A percentile compares a stretch with the other conserved stretches of the same genome.
These are phyloP conservation scores for Talaromyces liani DNA, from an alignment of 495 filamentous ascomycete species.

Conservation along the genomic window DNA sequence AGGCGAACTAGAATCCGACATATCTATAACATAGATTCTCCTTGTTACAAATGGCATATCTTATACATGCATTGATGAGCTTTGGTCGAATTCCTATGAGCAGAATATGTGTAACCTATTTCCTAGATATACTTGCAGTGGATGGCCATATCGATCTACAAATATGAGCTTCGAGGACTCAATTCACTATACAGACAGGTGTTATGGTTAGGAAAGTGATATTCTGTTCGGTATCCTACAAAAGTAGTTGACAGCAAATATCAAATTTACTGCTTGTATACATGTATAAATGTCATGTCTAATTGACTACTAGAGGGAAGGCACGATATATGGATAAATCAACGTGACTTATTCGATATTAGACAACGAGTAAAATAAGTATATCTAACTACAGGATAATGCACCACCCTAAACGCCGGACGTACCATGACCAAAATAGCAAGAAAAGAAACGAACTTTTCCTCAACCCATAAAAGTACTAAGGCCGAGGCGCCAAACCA, in stretches of 20 bases:
- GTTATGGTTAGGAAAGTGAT: not conserved
- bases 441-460: not conserved
- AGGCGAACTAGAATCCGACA: constrained; percentile 25
- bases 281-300: not conserved
- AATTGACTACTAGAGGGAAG: too few relatives aligned
- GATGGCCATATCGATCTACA: not conserved
- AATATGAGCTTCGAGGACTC: not conserved
- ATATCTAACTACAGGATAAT: not conserved
- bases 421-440: not conserved
- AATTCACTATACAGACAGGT: not conserved
- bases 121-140: not conserved
- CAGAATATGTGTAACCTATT: not conserved
- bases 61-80: not conserved
- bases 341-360: not conserved
- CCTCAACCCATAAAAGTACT: not conserved
- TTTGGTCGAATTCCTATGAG: not conserved
- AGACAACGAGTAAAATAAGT: not conserved
- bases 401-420: constrained; percentile 5
- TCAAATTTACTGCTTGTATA: not conserved
- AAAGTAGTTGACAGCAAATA: not conserved
- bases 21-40: not conserved
- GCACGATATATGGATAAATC: not conserved
- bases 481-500: constrained; percentile 58
- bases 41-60: not conserved
- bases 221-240: not conserved